Evolutionary conservation across 495 filamentous ascomycete species (phyloP).

Genomic region (Daldinia vernicosa): DNA sequence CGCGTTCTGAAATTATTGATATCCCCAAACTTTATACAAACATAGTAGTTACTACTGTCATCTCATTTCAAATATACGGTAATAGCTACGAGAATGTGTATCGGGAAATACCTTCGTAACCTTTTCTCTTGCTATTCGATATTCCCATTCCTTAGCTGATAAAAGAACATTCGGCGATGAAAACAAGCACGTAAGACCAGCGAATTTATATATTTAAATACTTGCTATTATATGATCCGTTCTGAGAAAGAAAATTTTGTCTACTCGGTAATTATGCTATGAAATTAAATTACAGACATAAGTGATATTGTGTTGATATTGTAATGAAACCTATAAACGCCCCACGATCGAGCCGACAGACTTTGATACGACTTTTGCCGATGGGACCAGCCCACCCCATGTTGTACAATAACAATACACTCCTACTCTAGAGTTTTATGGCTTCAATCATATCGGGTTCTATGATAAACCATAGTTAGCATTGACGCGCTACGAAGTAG

Average conservation of each 20-base stretch:
- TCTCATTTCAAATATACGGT: neutral
- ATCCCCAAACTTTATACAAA: neutral
- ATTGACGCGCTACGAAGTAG: neutral
- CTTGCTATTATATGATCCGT: neutral
- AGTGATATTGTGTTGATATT: slow-evolving; percentile 17
- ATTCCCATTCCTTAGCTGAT: neutral
- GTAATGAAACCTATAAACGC: slow-evolving; percentile 2
- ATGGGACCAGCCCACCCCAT: slow-evolving; percentile 30
- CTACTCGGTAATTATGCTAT: neutral
- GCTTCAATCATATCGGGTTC: neutral
- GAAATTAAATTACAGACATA: neutral
- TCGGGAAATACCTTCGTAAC: neutral
- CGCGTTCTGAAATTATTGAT: no score
- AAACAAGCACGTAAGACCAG: neutral
- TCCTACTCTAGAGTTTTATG: neutral
- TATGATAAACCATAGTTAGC: neutral
- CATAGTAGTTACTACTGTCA: neutral
- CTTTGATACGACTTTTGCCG: neutral
- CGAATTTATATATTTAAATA: neutral
- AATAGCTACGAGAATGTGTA: neutral
- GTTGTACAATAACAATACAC: neutral
- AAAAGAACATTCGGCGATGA: neutral
- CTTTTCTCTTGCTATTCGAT: neutral
- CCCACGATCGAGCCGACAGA: neutral
- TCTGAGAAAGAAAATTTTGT: neutral